A percentile compares a stretch with the other conserved stretches of the same genome.
phyloP scores from a whole-genome alignment of 192 early-diverging fungal genomes.

The Backusella australiensis region DNA sequence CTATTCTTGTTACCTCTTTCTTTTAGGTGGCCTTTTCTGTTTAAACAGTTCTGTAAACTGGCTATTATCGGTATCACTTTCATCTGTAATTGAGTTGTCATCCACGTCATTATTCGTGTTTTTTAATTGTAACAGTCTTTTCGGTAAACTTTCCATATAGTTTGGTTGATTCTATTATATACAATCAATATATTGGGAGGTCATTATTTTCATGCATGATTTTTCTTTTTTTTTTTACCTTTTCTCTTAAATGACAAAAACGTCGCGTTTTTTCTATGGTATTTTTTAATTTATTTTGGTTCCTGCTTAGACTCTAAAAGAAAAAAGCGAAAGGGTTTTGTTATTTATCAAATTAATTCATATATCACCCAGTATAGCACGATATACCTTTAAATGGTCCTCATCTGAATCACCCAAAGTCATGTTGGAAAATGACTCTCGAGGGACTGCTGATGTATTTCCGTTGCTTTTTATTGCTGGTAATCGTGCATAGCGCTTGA shows the following conservation, averaged over 20 bases:
- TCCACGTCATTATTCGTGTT: not conserved
- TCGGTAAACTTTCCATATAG: not conserved
- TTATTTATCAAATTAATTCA: not conserved
- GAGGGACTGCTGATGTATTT: not conserved
- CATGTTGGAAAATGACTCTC: conserved; percentile 13
- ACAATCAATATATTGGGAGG: not conserved
- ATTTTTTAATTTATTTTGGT: conserved; percentile 12
- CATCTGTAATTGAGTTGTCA: not conserved
- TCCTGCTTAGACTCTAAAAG: conserved; percentile 9
- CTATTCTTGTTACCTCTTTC: not conserved
- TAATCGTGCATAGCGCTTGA: conserved; percentile 14
- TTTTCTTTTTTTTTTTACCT: not conserved
- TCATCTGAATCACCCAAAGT: conserved; percentile 19
- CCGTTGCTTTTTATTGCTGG: not conserved
- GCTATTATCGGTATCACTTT: not conserved
- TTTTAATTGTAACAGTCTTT: not conserved
- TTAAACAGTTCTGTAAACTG: not conserved
- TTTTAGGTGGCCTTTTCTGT: not conserved
- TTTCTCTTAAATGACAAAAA: not conserved
- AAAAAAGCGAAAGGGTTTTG: not conserved
- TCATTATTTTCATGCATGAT: not conserved
- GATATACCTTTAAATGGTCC: conserved; percentile 15
- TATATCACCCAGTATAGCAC: not conserved
- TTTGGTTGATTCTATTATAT: not conserved
- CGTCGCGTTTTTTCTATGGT: conserved; percentile 21